phyloP scores from a whole-genome alignment of 495 filamentous ascomycete genomes.

The Aspergillus campestris region DNA sequence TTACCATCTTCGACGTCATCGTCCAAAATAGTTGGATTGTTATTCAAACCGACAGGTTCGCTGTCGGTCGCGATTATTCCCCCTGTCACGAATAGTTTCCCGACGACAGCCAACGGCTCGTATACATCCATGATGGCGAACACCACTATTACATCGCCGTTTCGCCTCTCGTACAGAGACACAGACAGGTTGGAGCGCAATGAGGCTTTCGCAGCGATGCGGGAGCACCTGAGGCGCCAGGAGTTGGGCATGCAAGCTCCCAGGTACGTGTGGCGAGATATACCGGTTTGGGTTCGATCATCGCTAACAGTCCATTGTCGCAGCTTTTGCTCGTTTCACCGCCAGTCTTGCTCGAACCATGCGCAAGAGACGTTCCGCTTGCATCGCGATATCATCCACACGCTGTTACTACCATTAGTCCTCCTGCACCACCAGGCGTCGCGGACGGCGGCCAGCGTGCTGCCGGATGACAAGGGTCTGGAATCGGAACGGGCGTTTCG shows the following conservation, averaged over 20 bases:
- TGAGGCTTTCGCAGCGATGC: slow-evolving; percentile 36
- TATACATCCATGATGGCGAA: slow-evolving; percentile 17
- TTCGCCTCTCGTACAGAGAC: slow-evolving; percentile 35
- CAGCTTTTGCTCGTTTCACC: slow-evolving; percentile 46
- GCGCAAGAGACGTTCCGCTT: slow-evolving; percentile 44
- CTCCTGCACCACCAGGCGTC: slow-evolving; percentile 47
- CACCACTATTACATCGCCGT: slow-evolving; percentile 31
- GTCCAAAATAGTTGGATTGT: background rate
- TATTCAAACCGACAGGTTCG: background rate
- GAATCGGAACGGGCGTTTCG: slow-evolving; percentile 53
- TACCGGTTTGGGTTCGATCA: background rate
- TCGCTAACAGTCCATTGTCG: slow-evolving; percentile 3
- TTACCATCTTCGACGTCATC: slow-evolving; percentile 11
- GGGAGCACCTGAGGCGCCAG: slow-evolving; percentile 36
- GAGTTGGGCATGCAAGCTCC: slow-evolving; percentile 30
- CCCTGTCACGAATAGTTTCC: background rate
- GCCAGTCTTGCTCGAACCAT: slow-evolving; percentile 25
- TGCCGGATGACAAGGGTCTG: slow-evolving; percentile 36
- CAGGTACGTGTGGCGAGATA: slow-evolving; percentile 11
- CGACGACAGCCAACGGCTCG: background rate
- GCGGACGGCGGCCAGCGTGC: slow-evolving; percentile 37
- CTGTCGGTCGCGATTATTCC: background rate
- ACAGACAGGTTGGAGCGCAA: slow-evolving; percentile 30
- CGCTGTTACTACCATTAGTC: slow-evolving; percentile 49
- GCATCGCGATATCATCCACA: slow-evolving; percentile 55